phyloP scores from a whole-genome alignment of 352 stramenopile genomes.

The Globisporangium cederbergense region DNA sequence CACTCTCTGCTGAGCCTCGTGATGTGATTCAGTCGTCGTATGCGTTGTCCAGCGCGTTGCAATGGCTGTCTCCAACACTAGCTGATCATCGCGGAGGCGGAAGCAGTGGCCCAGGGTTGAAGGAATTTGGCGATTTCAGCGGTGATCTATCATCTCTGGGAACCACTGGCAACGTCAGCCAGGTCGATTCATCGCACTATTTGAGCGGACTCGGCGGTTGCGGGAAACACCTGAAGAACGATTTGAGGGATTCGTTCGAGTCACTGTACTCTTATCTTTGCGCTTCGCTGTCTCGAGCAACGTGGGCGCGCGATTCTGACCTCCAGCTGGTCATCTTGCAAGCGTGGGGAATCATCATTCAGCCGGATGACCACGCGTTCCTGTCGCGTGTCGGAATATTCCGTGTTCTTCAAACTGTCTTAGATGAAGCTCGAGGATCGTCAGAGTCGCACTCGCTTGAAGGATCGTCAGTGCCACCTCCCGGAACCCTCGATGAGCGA shows the following conservation, averaged over 20 bases:
- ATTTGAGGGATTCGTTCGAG: conserved; percentile 81
- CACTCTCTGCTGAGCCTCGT: conserved; percentile 37
- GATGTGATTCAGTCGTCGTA: conserved; percentile 73
- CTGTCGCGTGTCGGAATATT: conserved; percentile 88
- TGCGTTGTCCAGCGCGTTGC: conserved; percentile 56
- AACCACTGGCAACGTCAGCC: conserved; percentile 3
- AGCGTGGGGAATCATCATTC: conserved; percentile 86
- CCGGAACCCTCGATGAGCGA: conserved; percentile 32
- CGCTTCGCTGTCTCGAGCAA: conserved; percentile 76
- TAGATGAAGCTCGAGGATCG: conserved; percentile 77
- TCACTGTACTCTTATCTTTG: conserved; percentile 78
- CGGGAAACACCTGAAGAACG: conserved; percentile 71
- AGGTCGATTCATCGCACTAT: conserved; percentile 54
- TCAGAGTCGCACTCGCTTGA: conserved; percentile 32
- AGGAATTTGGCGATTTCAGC: conserved; percentile 46
- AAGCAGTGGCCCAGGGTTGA: conserved; percentile 11
- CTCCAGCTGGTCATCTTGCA: conserved; percentile 81
- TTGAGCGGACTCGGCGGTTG: conserved; percentile 74
- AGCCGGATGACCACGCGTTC: conserved; percentile 87
- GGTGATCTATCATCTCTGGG: conserved; percentile 21
- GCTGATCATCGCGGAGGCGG: conserved; percentile 21
- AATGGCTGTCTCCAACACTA: conserved; percentile 69
- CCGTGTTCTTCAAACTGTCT: conserved; percentile 85
- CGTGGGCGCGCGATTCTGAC: conserved; percentile 76
- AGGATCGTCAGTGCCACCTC: conserved; percentile 14